Base-by-base conservation (phyloP, 768 basidiomycete genomes). In the Boletus rubescentipes region DNA sequence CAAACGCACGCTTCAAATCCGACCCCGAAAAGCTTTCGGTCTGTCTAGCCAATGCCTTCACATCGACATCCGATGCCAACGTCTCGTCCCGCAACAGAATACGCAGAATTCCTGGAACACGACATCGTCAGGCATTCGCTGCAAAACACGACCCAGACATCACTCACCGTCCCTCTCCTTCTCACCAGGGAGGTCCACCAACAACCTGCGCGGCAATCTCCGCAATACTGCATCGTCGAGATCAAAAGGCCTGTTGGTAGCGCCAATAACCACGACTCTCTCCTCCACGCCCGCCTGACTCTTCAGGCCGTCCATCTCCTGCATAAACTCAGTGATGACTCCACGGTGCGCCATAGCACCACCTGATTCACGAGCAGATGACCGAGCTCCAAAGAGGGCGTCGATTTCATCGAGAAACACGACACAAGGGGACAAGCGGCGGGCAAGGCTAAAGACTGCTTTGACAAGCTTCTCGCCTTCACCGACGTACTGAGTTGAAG, bases 321-420 rank as follows among this genome's bases (percentile, higher is more conserved):
- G 90, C 91, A 94, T 93, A 69, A 93, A 93, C 69, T 94, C 90
- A 10, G 91, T 93, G 66, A 91, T 88, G 47, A 95, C 84, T 41
- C 91, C 89, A 37, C 93, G 79, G 63, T 96, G 93, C 6, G 92
- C 91, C 62, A 89, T 80, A 12, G 84, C 84, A 50, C 92, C 85
- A 9, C 88, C 90, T 37, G 85, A 85, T 48, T 90, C 88, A 11
- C 87, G 80, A 4, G 81, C 80, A 15, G 90, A 87, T 63, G 84
- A 79, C 20, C 94, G 86, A 39, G 93, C 91, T 37, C 91, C 90
- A 61, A 97, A 93, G 5, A 98, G 79, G 2, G 94, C 89, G 62
- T 98, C 94, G 48, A 96, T 89, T 70, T 98, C 94, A 68, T 98
- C 94, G 54, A 98, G 73, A 75, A 98, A 98, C 34, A 98, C 81